Conservation (phyloP, 148 eudicot species). For the Diospyros lotus region DNA sequence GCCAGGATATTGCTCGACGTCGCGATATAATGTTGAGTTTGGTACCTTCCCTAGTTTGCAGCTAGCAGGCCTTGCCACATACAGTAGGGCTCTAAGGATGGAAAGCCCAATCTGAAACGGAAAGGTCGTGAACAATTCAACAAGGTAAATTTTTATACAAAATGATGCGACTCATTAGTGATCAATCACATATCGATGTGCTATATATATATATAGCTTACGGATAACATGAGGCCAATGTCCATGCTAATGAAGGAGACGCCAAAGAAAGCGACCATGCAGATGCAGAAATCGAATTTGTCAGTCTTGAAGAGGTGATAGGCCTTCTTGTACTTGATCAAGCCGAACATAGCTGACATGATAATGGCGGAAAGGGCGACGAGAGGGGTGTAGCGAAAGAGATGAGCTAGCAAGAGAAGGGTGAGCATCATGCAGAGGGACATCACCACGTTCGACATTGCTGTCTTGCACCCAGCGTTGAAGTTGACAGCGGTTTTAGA, state of each 20-base stretch:
- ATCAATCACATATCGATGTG: too few relatives aligned
- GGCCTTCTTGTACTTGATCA: slow-evolving; percentile 58
- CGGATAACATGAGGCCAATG: slow-evolving; percentile 73
- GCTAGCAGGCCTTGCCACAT: slow-evolving; percentile 72
- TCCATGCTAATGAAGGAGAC: slow-evolving; percentile 88
- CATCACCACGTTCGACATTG: slow-evolving; percentile 77
- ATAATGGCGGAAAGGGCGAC: slow-evolving; percentile 90
- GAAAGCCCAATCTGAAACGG: slow-evolving; percentile 48
- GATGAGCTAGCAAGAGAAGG: slow-evolving; percentile 68
- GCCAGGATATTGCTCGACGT: slow-evolving; percentile 69
- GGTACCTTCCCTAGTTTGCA: slow-evolving; percentile 70
- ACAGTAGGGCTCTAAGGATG: slow-evolving; percentile 60
- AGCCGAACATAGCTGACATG: slow-evolving; percentile 84
- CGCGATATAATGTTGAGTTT: slow-evolving; percentile 48
- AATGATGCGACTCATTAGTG: too few relatives aligned
- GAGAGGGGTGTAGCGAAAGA: slow-evolving; percentile 81
- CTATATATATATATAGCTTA: slow-evolving; percentile 17
- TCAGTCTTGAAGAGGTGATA: slow-evolving; percentile 67
- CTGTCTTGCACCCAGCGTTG: slow-evolving; percentile 76
- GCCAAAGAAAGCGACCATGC: slow-evolving; percentile 78
- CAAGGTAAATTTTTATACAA: neutral
- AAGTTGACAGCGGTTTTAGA: slow-evolving; percentile 86
- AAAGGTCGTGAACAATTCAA: neutral
- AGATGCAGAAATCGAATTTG: slow-evolving; percentile 76
- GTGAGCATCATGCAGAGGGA: slow-evolving; percentile 64